Conservation (phyloP, 495 filamentous ascomycete species). For the Penicillium parvum region DNA sequence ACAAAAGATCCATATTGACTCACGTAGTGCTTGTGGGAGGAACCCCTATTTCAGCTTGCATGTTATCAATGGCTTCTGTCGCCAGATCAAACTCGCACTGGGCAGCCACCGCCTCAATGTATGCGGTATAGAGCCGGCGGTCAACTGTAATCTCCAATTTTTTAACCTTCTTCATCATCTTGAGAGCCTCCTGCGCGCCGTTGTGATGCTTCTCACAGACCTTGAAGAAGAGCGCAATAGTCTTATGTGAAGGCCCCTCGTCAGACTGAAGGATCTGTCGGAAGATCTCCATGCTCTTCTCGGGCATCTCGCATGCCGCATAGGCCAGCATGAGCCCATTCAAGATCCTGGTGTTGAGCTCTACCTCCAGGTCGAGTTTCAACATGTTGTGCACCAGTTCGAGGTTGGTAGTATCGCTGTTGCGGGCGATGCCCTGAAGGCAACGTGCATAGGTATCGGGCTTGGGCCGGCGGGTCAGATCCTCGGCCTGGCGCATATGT, state of each 20-base stretch:
- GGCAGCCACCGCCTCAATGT: constrained; percentile 68
- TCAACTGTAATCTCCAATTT: constrained; percentile 74
- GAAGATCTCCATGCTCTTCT: constrained; percentile 73
- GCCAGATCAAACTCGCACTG: constrained; percentile 63
- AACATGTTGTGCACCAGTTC: constrained; percentile 82
- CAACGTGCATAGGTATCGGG: constrained; percentile 70
- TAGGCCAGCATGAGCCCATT: constrained; percentile 89
- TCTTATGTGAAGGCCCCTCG: constrained; percentile 78
- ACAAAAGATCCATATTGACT: constrained; percentile 33
- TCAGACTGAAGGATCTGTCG: constrained; percentile 66
- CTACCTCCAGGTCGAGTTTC: constrained; percentile 77
- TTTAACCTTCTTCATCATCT: constrained; percentile 70
- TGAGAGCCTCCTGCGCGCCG: constrained; percentile 60
- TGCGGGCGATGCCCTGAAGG: constrained; percentile 68
- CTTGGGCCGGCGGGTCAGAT: constrained; percentile 54
- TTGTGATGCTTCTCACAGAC: constrained; percentile 61
- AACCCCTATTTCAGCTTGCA: constrained; percentile 60
- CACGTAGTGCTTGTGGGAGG: constrained; percentile 65
- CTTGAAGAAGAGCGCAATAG: constrained; percentile 72
- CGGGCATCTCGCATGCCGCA: constrained; percentile 56
- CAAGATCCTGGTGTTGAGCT: constrained; percentile 67
- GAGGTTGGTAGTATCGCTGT: constrained; percentile 59
- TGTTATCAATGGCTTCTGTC: constrained; percentile 56
- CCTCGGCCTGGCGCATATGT: constrained; percentile 73
- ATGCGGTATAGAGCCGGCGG: constrained; percentile 63